These are phyloP conservation scores for Comarum palustre DNA, from an alignment of 306 rosid genomes.

Conservation along the genomic window DNA sequence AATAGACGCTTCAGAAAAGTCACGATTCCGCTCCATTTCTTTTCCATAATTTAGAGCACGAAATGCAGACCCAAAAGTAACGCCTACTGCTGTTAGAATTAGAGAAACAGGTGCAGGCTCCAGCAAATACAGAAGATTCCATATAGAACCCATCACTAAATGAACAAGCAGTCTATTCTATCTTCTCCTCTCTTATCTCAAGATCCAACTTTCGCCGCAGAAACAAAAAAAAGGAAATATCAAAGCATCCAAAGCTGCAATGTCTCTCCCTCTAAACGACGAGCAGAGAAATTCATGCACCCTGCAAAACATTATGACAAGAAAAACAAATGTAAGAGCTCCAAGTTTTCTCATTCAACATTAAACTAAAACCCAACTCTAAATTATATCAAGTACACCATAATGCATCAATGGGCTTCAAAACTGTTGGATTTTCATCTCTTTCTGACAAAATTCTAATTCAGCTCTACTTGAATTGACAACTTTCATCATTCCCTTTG, in stretches of 20 bases:
- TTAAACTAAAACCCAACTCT: not conserved
- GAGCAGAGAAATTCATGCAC: constrained; percentile 61
- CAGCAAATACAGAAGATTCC: constrained; percentile 76
- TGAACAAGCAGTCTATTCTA: constrained; percentile 9
- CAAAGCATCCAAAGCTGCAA: constrained; percentile 57
- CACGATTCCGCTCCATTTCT: constrained; percentile 91
- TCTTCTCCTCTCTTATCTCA: constrained; percentile 22
- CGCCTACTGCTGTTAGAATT: constrained; percentile 81
- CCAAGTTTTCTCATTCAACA: not conserved
- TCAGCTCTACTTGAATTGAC: not conserved
- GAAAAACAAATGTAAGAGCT: not conserved
- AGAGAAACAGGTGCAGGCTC: constrained; percentile 89
- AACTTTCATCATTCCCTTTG: not conserved
- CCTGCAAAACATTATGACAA: constrained; percentile 47
- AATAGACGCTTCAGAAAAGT: constrained; percentile 78
- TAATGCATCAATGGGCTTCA: too few species aligned
- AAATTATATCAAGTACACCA: not conserved
- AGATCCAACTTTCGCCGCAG: constrained; percentile 16
- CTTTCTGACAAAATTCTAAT: not conserved
- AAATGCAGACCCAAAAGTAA: constrained; percentile 90
- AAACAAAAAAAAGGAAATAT: constrained; percentile 10
- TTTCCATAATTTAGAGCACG: constrained; percentile 90
- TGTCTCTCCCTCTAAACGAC: constrained; percentile 32
- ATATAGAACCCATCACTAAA: constrained; percentile 69
- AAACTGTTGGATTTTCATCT: not conserved